phyloP scores from a whole-genome alignment of 2,329 filamentous ascomycete genomes.

The Aspergillus niger region DNA sequence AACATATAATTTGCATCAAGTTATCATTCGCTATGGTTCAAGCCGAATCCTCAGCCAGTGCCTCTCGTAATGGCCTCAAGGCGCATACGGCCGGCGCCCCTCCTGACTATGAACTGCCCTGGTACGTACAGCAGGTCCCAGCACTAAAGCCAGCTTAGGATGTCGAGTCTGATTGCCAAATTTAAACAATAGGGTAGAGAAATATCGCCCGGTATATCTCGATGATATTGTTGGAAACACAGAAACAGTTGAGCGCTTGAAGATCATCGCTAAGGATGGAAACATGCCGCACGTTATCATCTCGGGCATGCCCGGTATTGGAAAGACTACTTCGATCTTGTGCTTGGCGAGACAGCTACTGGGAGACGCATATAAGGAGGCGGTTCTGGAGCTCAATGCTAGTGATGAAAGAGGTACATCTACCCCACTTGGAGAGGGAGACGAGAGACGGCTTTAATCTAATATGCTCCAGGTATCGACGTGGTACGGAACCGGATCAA shows the following conservation, averaged over 20 bases:
- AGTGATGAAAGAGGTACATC: slow-evolving; percentile 82
- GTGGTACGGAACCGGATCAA: slow-evolving; percentile 98
- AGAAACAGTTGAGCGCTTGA: slow-evolving; percentile 93
- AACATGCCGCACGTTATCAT: slow-evolving; percentile 99
- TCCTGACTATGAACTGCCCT: slow-evolving; percentile 52
- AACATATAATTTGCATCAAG: not conserved
- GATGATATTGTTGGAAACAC: slow-evolving; percentile 98
- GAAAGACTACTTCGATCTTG: slow-evolving; percentile 94
- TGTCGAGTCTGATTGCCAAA: slow-evolving; percentile 18
- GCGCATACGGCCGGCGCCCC: slow-evolving; percentile 43
- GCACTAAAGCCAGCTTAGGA: not conserved
- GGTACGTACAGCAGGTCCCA: slow-evolving; percentile 35
- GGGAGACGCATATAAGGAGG: slow-evolving; percentile 94
- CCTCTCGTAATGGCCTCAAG: slow-evolving; percentile 44
- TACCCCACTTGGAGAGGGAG: not conserved
- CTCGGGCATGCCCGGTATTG: slow-evolving; percentile 98
- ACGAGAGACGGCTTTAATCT: slow-evolving; percentile 2
- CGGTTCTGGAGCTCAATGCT: slow-evolving; percentile 92
- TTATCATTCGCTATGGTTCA: slow-evolving; percentile 39
- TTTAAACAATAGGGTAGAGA: slow-evolving; percentile 77
- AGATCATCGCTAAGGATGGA: slow-evolving; percentile 97
- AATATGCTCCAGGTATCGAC: slow-evolving; percentile 69
- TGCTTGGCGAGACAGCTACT: slow-evolving; percentile 90
- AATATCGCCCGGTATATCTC: slow-evolving; percentile 91
- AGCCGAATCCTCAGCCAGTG: slow-evolving; percentile 51